Conservation (phyloP, 805 yeast species). For the Blastobotrys peoriensis region DNA sequence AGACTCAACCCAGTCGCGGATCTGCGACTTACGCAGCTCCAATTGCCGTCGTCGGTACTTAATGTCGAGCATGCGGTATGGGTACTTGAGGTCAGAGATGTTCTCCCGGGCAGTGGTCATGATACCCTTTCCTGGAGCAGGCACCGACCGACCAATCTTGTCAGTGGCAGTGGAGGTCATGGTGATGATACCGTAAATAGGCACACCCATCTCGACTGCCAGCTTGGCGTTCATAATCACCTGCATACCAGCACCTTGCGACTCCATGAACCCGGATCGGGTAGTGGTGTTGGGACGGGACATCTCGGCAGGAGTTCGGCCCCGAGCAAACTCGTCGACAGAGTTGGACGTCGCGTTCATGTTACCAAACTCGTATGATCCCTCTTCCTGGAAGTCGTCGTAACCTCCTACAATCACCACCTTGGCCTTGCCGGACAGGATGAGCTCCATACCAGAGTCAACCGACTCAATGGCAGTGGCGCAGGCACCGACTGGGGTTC, state of each 20-base stretch:
- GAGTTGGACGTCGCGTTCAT: conserved; percentile 98
- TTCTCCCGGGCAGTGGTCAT: conserved; percentile 96
- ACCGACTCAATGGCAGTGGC: conserved; percentile 98
- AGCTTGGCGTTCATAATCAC: conserved; percentile 91
- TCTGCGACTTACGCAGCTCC: conserved; percentile 67
- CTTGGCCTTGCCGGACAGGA: conserved; percentile 89
- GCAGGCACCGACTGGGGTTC: conserved; percentile 99
- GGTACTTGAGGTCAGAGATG: conserved; percentile 71
- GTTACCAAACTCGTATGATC: conserved; percentile 95
- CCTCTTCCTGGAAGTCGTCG: conserved; percentile 99
- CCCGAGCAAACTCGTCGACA: conserved; percentile 79
- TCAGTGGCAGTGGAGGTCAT: conserved; percentile 96
- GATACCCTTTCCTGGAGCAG: conserved; percentile 99
- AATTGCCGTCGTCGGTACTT: conserved; percentile 92
- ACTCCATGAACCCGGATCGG: conserved; percentile 98
- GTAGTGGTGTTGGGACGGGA: conserved; percentile 96
- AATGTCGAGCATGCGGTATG: conserved; percentile 76
- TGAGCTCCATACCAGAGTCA: conserved; percentile 92
- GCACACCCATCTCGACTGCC: conserved; percentile 98
- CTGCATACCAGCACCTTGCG: conserved; percentile 99
- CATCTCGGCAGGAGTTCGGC: conserved; percentile 98
- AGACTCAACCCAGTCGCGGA: conserved; percentile 75
- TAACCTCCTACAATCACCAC: conserved; percentile 97
- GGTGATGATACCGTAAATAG: conserved; percentile 92
- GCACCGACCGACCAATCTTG: conserved; percentile 97